Evolutionary conservation across 2,329 filamentous ascomycete species (phyloP), one percentile per base, ranked within the genome.

Genomic region (Cryphonectria carpinicola): DNA sequence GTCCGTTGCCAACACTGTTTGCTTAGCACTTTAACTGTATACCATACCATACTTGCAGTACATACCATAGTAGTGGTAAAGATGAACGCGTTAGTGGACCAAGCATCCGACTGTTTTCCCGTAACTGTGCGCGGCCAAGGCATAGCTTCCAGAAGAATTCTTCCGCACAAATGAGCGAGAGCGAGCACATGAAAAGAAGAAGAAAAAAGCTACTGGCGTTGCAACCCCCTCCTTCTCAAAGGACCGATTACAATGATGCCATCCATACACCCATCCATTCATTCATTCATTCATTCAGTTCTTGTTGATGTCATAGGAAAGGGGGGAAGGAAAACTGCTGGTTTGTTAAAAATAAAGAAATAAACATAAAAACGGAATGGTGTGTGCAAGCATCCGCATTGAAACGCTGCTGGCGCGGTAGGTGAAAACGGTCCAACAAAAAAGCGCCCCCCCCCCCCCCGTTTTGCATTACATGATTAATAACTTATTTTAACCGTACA

Each of bases 81-180:
- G 8, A 11, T 11, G 37, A 39, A 11, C 10, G 37, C 37, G 37
- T 11, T 39, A n/a, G 46, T n/a, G 46, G 46, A n/a, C 46, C 43
- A 11, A 49, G 17, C 1, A 3, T 32, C 25, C 25, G 54, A 28
- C 1, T 32, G 14, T 32, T 19, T 19, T 32, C 6, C 54, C 25
- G 25, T 7, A 28, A 32, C 25, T 13, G n/a, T 56, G 25, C 52
- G 32, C 52, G 8, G 52, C 25, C 25, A 14, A 28, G 52, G 32
- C 11, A 28, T 46, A 41, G 62, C 67, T 39, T 49, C 32, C 56
- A 52, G 52, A 41, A 54, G 54, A 60, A 52, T 66, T 69, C 61
- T 65, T 19, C 67, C 67, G 67, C 62, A n/a, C 25, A 66, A 69
- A 69, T 66, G 62, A 65, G 67, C 67, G 67, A 69, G 25, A 43